phyloP scores from a whole-genome alignment of 371 early-diverging fungal species.

The Conidiobolus incongruus region DNA sequence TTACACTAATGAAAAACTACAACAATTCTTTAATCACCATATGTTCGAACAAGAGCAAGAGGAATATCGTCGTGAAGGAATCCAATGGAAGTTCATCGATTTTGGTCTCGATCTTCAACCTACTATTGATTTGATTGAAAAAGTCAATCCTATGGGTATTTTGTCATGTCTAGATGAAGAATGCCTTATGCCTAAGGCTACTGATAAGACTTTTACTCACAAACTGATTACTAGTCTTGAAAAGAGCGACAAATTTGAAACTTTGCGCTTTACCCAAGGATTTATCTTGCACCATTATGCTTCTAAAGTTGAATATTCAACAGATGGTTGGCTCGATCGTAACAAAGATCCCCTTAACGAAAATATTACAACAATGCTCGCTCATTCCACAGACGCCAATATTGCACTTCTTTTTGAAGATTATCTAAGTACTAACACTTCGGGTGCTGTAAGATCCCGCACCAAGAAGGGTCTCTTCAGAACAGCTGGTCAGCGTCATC shows the following conservation, averaged over 20 bases:
- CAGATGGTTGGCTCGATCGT: slow-evolving; percentile 94
- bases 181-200: slow-evolving; percentile 96
- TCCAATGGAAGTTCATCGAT: slow-evolving; percentile 98
- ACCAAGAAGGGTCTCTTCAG: slow-evolving; percentile 43
- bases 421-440: slow-evolving; percentile 32
- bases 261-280: slow-evolving; percentile 71
- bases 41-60: slow-evolving; percentile 99
- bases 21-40: slow-evolving; percentile 99
- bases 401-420: slow-evolving; percentile 66
- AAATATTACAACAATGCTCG: slow-evolving; percentile 71
- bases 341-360: slow-evolving; percentile 99
- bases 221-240: slow-evolving; percentile 84
- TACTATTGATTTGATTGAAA: slow-evolving; percentile 96
- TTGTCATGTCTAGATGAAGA: slow-evolving; percentile 97
- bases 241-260: slow-evolving; percentile 70
- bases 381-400: slow-evolving; percentile 55
- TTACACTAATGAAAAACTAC: slow-evolving; percentile 99
- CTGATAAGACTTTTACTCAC: slow-evolving; percentile 87
- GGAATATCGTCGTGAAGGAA: slow-evolving; percentile 91
- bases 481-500: slow-evolving; percentile 94
- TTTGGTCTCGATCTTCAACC: slow-evolving; percentile 98
- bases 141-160: slow-evolving; percentile 93
- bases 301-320: slow-evolving; percentile 89
- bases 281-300: slow-evolving; percentile 97
- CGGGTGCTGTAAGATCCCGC: slow-evolving; percentile 12